Evolutionary conservation across 2,329 filamentous ascomycete species (phyloP), one percentile per base, ranked within the genome.

Genomic region (Juglanconis juglandina): DNA sequence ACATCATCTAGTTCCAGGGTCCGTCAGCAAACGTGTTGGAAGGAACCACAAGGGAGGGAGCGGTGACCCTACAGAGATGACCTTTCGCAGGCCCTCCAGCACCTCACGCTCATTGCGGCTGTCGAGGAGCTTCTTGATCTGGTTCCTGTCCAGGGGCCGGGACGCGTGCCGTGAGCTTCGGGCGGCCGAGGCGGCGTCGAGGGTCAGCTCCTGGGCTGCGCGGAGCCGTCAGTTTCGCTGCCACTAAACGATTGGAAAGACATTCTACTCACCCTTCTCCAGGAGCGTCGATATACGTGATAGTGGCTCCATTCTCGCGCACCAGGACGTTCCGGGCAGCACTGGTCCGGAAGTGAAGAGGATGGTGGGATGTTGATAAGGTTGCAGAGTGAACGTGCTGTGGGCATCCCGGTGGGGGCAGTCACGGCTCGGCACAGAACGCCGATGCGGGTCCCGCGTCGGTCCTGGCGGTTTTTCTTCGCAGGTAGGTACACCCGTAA

Each of bases 111-210:
- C 95, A 79, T 90, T 91, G 66, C 95, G 87, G 71, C 93, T 97
- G 75, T 98, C 95, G 65, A 99, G 83, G 17, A 98, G 85, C 78
- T 94, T 96, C 81, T 96, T 96, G 72, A 98, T 89, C 77, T 97
- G 92, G 61, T 84, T 81, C n/a, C 87, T 84, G 62, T 93, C 89
- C 65, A 95, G 77, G 50, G 87, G 85, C 57, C 86, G 85, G 32
- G 85, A 81, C 41, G 86, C 80, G 67, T 82, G 81, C 62, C 86
- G 81, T 63, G 82, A 81, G 72, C 79, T 84, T 70, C 91, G 86
- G 68, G 93, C 92, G 68, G 92, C 91, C 75, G 93, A 91, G 69
- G 95, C 94, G 67, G 95, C 95, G 83, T 99, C 95, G 77, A 99
- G 87, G 60, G 95, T 99, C 72, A 99, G 88, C 77, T 98, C 95